phyloP scores from a whole-genome alignment of 2,329 filamentous ascomycete species.

The Aspergillus sp. region DNA sequence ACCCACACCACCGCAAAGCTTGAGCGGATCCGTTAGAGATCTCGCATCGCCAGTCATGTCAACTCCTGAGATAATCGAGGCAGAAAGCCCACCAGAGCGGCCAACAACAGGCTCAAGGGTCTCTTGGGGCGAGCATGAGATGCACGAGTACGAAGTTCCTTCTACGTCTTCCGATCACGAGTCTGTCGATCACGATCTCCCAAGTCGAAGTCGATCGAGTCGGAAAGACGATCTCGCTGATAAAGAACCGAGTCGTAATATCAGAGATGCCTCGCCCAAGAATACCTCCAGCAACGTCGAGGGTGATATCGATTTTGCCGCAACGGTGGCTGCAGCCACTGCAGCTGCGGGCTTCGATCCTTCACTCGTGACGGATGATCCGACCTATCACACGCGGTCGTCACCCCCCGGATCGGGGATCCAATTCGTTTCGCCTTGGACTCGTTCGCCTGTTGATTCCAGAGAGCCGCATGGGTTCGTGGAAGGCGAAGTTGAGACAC shows the following conservation, averaged over 20 bases:
- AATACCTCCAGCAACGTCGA: slow-evolving; percentile 28
- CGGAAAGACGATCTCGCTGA: slow-evolving; percentile 1
- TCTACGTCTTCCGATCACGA: slow-evolving; percentile 50
- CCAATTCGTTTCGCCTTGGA: slow-evolving; percentile 52
- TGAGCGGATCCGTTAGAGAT: slow-evolving; percentile 38
- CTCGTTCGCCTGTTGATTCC: slow-evolving; percentile 50
- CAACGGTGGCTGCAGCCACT: slow-evolving; percentile 66
- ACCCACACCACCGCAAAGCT: slow-evolving; percentile 56
- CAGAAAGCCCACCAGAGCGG: slow-evolving; percentile 45
- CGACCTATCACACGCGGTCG: slow-evolving; percentile 61
- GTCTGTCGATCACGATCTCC: slow-evolving; percentile 26
- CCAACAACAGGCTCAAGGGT: slow-evolving; percentile 55
- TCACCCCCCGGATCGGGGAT: slow-evolving; percentile 61
- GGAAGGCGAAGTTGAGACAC: slow-evolving; percentile 51
- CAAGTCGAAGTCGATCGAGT: background rate
- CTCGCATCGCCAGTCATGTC: slow-evolving; percentile 27
- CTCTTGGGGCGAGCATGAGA: slow-evolving; percentile 65
- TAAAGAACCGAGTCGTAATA: background rate
- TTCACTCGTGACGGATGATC: slow-evolving; percentile 67
- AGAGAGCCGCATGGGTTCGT: slow-evolving; percentile 43
- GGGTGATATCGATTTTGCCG: slow-evolving; percentile 68
- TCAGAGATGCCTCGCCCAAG: slow-evolving; percentile 4
- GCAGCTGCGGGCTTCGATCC: slow-evolving; percentile 70
- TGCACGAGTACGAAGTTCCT: slow-evolving; percentile 62
- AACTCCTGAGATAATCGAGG: slow-evolving; percentile 43